Base-by-base conservation (phyloP, 805 yeast species). In the Cyberlindnera euphorbiae region DNA sequence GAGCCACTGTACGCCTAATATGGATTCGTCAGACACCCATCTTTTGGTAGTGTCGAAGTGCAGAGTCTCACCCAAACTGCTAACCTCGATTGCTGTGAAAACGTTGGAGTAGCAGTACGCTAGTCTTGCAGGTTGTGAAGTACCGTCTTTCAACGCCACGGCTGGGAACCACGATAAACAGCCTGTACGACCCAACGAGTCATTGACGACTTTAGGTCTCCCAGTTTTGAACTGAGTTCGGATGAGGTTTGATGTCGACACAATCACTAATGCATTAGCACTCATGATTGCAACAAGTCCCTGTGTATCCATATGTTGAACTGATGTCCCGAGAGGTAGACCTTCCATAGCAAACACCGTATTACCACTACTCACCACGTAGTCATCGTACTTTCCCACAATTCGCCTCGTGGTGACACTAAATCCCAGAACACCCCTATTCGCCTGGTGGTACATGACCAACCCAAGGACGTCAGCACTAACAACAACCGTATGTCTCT, bases 51-150 rank as follows among this genome's bases (percentile, higher is more conserved):
- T 61, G 8, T 60, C 62, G 36, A 69, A 68, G 28, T 51, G 58
- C 17, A 70, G 40, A 8, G 47, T 41, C 0, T 58, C 53, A 10
- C 63, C 64, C 35, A 64, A 55, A 14, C 45, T 42, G 14, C 45
- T 57, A 3, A 80, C 56, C 36, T 79, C 81, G 8, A 79, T 45
- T 2, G 85, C 50, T 0, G 78, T 75, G 35, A 84, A 48, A 7
- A 67, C 63, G 40, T 78, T 76, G n/a, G 75, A 65, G 82, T 87
- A 82, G 26, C 83, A 66, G 45, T 79, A 83, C 0, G 83, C 89
- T 28, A 85, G 55, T 40, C 68, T 59, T 0, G 86, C 73, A 0
- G 59, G 48, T 50, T 47, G 47, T 52, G 28, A 37, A 15, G 24
- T 33, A 7, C 57, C 49, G 19, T 51, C 52, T 12, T 44, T 45